Conservation (phyloP, 164 flowering plant species). For the Nymphaea colorata region DNA sequence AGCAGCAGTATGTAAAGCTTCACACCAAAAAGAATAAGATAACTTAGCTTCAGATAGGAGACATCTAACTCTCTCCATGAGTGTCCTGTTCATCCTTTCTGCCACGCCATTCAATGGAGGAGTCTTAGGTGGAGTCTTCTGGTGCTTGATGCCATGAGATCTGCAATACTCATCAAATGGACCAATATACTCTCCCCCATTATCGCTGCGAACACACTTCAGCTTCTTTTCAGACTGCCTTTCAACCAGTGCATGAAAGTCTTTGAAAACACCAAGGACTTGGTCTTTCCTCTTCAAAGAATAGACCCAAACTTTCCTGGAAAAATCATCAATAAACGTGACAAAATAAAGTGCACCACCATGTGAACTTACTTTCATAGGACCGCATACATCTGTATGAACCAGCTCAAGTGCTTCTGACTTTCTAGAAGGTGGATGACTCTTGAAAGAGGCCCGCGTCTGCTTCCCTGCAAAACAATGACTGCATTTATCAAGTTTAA, state of each 20-base stretch:
- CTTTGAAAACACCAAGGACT: conserved; percentile 2
- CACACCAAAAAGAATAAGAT: conserved; percentile 3
- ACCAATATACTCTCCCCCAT: conserved; percentile 7
- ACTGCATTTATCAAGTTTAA: conserved; percentile 7
- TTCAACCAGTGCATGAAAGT: conserved; percentile 7
- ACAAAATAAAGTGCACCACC: background rate
- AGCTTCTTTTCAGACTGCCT: conserved; percentile 3
- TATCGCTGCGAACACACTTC: conserved; percentile 6
- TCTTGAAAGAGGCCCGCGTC: conserved; percentile 1
- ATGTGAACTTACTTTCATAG: background rate
- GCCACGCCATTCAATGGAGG: background rate
- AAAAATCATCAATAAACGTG: conserved; percentile 2
- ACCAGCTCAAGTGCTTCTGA: background rate
- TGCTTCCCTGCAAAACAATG: conserved; percentile 40
- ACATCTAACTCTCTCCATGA: conserved; percentile 2
- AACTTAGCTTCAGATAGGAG: background rate
- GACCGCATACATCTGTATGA: background rate
- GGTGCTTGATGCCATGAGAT: conserved; percentile 3
- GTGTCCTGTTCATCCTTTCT: background rate
- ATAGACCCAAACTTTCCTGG: conserved; percentile 3
- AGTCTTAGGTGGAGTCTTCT: background rate
- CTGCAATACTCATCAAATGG: conserved; percentile 7
- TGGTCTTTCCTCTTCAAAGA: background rate
- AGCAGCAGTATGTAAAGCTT: background rate
- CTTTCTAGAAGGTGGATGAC: background rate